These are phyloP conservation scores for Herpetomonas samuelpessoai DNA, from an alignment of 208 protist genomes.

Conservation along the genomic window DNA sequence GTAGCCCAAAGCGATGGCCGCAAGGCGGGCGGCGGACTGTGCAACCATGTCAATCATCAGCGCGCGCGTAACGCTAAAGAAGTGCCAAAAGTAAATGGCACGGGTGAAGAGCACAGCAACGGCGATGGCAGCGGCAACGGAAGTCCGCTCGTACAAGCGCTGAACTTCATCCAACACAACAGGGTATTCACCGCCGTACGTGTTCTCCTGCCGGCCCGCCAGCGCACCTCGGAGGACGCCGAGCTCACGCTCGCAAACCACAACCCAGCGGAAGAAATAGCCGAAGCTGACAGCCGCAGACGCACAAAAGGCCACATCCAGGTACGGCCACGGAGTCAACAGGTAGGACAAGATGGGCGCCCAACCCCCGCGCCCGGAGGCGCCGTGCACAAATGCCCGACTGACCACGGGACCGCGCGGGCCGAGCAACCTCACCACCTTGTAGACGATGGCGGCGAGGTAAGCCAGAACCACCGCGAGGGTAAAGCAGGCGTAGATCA, in stretches of 20 bases:
- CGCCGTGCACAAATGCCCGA: not conserved
- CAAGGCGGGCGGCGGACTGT: not conserved
- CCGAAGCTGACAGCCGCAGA: constrained; percentile 16
- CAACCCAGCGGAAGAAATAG: constrained; percentile 17
- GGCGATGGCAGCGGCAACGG: not conserved
- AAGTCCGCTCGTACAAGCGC: constrained; percentile 2
- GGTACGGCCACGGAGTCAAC: constrained; percentile 15
- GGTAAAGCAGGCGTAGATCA: constrained; percentile 14
- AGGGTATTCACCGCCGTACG: constrained; percentile 16
- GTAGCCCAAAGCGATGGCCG: constrained; percentile 15
- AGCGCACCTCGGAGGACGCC: not conserved
- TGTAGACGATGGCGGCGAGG: constrained; percentile 10
- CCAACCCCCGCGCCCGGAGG: not conserved
- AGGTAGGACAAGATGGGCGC: constrained; percentile 2
- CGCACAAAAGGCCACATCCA: constrained; percentile 18
- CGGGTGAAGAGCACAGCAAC: not conserved
- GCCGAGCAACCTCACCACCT: not conserved
- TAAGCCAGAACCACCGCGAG: constrained; percentile 17
- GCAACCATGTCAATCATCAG: not conserved
- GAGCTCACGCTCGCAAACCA: not conserved
- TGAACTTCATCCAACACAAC: constrained; percentile 11
- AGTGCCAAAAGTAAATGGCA: not conserved
- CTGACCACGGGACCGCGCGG: not conserved
- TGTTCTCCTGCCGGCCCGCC: not conserved
- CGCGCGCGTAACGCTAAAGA: not conserved